Percentiles rank a stretch among this genome's conserved stretches.
Conservation (phyloP, 176 grass and related monocot species). For the Eremochloa ophiuroides region DNA sequence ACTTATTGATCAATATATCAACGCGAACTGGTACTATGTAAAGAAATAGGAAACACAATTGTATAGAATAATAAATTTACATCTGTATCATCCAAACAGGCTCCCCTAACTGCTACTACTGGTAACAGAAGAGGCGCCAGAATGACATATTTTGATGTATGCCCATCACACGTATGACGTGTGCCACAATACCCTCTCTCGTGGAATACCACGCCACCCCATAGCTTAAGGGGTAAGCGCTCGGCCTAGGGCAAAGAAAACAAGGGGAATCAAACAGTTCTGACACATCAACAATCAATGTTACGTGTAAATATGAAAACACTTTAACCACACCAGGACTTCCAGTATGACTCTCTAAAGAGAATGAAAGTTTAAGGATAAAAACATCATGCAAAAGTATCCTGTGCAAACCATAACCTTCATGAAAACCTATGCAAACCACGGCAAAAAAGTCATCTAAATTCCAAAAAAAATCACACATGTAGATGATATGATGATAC, state of each 20-base stretch:
- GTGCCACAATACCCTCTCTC: slow-evolving; percentile 71
- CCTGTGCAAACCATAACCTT: too few species aligned
- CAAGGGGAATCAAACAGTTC: neutral
- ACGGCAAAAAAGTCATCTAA: too few species aligned
- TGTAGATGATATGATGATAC: too few species aligned
- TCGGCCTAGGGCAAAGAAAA: slow-evolving; percentile 70
- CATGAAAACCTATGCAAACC: too few species aligned
- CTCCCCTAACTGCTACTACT: slow-evolving; percentile 20
- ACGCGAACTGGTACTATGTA: neutral
- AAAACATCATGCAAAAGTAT: too few species aligned
- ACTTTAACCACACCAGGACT: too few species aligned
- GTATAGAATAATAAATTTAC: neutral
- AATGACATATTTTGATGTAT: slow-evolving; percentile 47
- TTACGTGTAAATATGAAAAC: too few species aligned
- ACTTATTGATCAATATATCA: neutral
- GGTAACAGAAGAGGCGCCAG: slow-evolving; percentile 21
- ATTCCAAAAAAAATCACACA: too few species aligned
- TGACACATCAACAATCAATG: neutral
- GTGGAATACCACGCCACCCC: slow-evolving; percentile 91
- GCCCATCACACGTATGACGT: slow-evolving; percentile 78
- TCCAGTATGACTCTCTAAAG: too few species aligned
- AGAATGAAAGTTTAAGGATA: too few species aligned
- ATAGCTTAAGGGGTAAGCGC: slow-evolving; percentile 62
- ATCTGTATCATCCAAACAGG: slow-evolving; percentile 31
- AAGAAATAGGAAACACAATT: neutral